Conservation (phyloP, 2,329 filamentous ascomycete genomes). For the Pseudocercospora macadamiae region DNA sequence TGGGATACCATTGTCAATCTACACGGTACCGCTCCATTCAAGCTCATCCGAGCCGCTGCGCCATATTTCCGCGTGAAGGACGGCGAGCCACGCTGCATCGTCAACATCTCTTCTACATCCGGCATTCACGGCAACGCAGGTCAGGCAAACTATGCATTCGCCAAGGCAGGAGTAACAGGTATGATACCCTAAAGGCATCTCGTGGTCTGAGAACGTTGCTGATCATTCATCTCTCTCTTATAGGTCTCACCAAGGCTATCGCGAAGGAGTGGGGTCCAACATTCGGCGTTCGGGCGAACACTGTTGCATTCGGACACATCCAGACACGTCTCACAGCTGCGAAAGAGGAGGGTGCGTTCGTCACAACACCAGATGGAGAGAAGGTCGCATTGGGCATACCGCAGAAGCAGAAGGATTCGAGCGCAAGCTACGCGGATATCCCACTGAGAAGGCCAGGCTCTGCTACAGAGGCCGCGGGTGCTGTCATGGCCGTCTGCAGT, state of each 20-base stretch:
- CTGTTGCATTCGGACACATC: slow-evolving; percentile 82
- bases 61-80: slow-evolving; percentile 88
- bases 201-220: too few species aligned
- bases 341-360: slow-evolving; percentile 81
- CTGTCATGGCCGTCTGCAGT: slow-evolving; percentile 76
- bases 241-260: slow-evolving; percentile 85
- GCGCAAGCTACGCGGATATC: slow-evolving; percentile 63
- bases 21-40: slow-evolving; percentile 85
- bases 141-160: slow-evolving; percentile 85
- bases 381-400: slow-evolving; percentile 77
- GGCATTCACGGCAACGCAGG: slow-evolving; percentile 86
- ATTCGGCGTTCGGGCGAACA: slow-evolving; percentile 82
- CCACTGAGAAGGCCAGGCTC: slow-evolving; percentile 76
- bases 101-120: slow-evolving; percentile 82
- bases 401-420: slow-evolving; percentile 56
- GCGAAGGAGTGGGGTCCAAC: slow-evolving; percentile 87
- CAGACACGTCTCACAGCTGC: slow-evolving; percentile 77
- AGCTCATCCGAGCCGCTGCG: slow-evolving; percentile 75
- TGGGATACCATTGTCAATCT: slow-evolving; percentile 86
- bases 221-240: too few species aligned
- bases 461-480: slow-evolving; percentile 77
- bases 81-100: slow-evolving; percentile 73
- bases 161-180: slow-evolving; percentile 81
- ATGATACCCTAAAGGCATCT: too few species aligned
- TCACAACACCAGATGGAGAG: slow-evolving; percentile 74